phyloP scores from a whole-genome alignment of 352 stramenopile genomes.

The Phytophthora constricta region DNA sequence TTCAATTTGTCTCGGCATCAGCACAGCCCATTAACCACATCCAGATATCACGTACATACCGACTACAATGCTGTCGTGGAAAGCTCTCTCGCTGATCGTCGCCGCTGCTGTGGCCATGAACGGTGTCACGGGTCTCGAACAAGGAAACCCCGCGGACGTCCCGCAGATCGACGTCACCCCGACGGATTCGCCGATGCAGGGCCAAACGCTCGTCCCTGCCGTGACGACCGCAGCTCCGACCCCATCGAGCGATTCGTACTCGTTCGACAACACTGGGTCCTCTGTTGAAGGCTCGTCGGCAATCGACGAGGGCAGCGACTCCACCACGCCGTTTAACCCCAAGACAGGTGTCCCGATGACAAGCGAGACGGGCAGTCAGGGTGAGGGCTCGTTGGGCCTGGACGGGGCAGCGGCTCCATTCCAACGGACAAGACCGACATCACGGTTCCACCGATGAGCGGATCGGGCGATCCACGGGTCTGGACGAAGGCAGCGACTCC shows the following conservation, averaged over 20 bases:
- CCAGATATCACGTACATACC: constrained; percentile 1
- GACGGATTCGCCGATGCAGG: constrained; percentile 1
- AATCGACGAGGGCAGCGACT: constrained; percentile 19
- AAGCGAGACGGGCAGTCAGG: neutral
- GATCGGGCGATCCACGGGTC: constrained; percentile 1
- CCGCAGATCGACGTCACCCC: neutral
- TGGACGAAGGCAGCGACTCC: constrained; percentile 14
- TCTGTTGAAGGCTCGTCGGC: constrained; percentile 19
- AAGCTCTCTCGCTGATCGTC: constrained; percentile 21
- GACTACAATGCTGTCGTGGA: constrained; percentile 20
- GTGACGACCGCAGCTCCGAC: constrained; percentile 2
- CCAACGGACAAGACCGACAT: constrained; percentile 8
- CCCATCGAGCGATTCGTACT: neutral
- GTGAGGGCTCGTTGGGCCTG: constrained; percentile 2
- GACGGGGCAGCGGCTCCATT: constrained; percentile 3
- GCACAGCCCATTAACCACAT: neutral
- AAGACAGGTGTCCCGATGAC: neutral
- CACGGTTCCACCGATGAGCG: constrained; percentile 10
- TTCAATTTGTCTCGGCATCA: constrained; percentile 25
- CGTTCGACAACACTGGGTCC: constrained; percentile 16
- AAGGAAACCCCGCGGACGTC: constrained; percentile 7
- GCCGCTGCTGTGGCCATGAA: constrained; percentile 18
- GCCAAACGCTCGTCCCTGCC: neutral
- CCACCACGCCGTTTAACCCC: neutral
- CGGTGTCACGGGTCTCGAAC: constrained; percentile 14